These are phyloP conservation scores for Coprinopsis sp. DNA, from an alignment of 768 basidiomycete genomes.

Conservation along the genomic window DNA sequence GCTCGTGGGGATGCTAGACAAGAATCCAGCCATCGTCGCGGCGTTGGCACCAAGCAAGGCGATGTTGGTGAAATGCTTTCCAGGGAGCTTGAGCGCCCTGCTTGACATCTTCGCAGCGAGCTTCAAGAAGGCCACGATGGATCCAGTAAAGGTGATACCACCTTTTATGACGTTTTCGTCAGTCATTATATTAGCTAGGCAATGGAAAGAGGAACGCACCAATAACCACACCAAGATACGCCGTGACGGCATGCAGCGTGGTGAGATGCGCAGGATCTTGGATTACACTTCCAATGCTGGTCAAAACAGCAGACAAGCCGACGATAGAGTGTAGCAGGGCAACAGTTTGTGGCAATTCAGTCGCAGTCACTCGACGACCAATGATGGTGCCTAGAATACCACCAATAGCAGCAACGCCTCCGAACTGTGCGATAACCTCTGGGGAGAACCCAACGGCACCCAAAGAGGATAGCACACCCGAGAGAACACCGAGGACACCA, in stretches of 20 bases:
- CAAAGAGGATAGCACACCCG: constrained; percentile 76
- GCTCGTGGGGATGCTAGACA: constrained; percentile 55
- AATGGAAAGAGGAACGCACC: constrained; percentile 36
- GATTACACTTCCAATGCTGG: constrained; percentile 78
- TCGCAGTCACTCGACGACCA: constrained; percentile 80
- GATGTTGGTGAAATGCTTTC: constrained; percentile 70
- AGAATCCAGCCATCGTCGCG: constrained; percentile 72
- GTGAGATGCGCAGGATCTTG: constrained; percentile 64
- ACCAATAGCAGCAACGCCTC: constrained; percentile 70
- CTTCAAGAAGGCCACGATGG: constrained; percentile 86
- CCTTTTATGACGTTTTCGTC: constrained; percentile 28
- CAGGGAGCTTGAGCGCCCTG: constrained; percentile 66
- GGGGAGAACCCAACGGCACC: constrained; percentile 79
- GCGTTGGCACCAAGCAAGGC: constrained; percentile 69
- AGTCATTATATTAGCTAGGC: neutral
- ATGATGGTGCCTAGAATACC: constrained; percentile 65
- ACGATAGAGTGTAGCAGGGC: constrained; percentile 84
- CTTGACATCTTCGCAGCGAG: constrained; percentile 80
- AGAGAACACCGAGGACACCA: constrained; percentile 81
- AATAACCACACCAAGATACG: constrained; percentile 82
- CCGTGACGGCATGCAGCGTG: constrained; percentile 74
- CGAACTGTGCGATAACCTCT: constrained; percentile 74
- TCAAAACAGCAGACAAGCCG: constrained; percentile 84
- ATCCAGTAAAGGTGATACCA: constrained; percentile 87
- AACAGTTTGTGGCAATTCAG: constrained; percentile 79